These are phyloP conservation scores for Rhizoctonia solani DNA, from an alignment of 1,284 basidiomycete species.

Conservation along the genomic window DNA sequence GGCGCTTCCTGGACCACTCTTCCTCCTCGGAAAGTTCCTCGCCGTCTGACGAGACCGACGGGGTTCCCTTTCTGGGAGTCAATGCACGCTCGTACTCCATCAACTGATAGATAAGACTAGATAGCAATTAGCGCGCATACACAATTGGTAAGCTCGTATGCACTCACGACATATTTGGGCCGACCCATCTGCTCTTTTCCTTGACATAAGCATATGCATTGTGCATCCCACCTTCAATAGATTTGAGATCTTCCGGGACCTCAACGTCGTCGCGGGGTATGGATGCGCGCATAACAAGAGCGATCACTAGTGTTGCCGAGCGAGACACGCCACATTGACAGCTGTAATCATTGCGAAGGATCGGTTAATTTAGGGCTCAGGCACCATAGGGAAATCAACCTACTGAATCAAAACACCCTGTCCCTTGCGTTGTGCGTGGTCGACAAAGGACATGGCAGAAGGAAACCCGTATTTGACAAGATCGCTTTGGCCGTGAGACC, in stretches of 20 bases:
- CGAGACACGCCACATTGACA: constrained; percentile 97
- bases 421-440: constrained; percentile 70
- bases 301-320: constrained; percentile 90
- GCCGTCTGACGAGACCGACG: constrained; percentile 51
- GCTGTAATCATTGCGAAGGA: constrained; percentile 50
- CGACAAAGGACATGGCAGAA: constrained; percentile 78
- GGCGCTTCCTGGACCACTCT: constrained; percentile 78
- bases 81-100: constrained; percentile 90
- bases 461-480: constrained; percentile 79
- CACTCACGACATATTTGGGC: constrained; percentile 94
- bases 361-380: constrained; percentile 31
- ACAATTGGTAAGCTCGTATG: constrained; percentile 31
- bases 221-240: constrained; percentile 78
- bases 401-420: constrained; percentile 88
- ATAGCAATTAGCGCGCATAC: constrained; percentile 34
- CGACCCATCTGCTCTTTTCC: constrained; percentile 82
- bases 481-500: constrained; percentile 93
- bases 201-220: constrained; percentile 91
- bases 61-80: constrained; percentile 49
- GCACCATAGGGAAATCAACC: constrained; percentile 31
- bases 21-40: constrained; percentile 65
- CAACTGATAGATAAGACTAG: constrained; percentile 92
- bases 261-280: constrained; percentile 68
- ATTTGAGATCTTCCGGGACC: constrained; percentile 73
- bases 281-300: constrained; percentile 93